Percentiles rank a stretch among this genome's conserved stretches.
These are phyloP conservation scores for Artemisia tridentata DNA, from an alignment of 129 eudicot species.

Conservation along the genomic window DNA sequence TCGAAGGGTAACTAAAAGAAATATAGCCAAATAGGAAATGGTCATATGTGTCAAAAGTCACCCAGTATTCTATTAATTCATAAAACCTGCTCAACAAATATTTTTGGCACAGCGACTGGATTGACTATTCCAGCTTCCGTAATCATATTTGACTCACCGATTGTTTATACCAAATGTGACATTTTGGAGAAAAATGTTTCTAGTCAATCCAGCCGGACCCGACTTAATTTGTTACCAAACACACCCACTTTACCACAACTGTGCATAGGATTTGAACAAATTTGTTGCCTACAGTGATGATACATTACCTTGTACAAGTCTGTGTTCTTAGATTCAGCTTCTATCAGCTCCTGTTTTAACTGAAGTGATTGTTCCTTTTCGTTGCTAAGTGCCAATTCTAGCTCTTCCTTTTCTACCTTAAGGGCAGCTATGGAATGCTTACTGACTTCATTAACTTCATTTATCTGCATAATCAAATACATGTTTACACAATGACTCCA, in stretches of 20 bases:
- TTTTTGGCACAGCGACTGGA: too few relatives aligned
- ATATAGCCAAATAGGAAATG: too few relatives aligned
- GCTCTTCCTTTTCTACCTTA: slow-evolving; percentile 72
- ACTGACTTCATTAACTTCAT: slow-evolving; percentile 51
- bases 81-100: too few relatives aligned
- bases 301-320: slow-evolving; percentile 78
- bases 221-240: neutral
- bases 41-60: too few relatives aligned
- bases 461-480: slow-evolving; percentile 41
- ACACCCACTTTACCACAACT: neutral
- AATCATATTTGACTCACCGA: too few relatives aligned
- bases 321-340: slow-evolving; percentile 81
- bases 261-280: neutral
- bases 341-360: slow-evolving; percentile 75
- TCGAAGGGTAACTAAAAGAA: too few relatives aligned
- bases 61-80: too few relatives aligned
- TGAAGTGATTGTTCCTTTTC: slow-evolving; percentile 76
- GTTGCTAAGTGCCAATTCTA: slow-evolving; percentile 58
- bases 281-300: neutral
- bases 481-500: slow-evolving; percentile 15
- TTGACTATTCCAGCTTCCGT: too few relatives aligned
- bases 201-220: neutral
- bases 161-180: too few relatives aligned
- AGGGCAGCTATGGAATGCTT: slow-evolving; percentile 54
- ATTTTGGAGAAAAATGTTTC: neutral